Base-by-base conservation (phyloP, 139 green algal species). In the Ettlia oleoabundans region DNA sequence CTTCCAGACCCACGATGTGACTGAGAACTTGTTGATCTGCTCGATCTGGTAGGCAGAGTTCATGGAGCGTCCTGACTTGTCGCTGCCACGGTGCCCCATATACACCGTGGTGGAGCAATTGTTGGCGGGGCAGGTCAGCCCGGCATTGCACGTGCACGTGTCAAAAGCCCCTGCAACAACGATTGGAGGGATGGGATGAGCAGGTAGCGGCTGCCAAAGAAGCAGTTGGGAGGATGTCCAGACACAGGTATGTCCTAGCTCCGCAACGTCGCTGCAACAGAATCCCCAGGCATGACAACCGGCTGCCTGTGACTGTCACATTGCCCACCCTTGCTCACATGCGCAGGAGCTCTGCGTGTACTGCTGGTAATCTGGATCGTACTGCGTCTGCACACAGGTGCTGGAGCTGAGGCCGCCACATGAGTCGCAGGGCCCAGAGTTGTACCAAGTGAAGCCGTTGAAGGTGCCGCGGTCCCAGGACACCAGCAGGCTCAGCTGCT, bases 101-200 rank as follows among this genome's bases (percentile, higher is more conserved):
- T 88, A 85, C 24, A 83, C 66, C 6, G 85, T 80, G 28, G 81
- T 79, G 15, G 74, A 76, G 71, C 88, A 91, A 37, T 86, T 91
- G 65, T 42, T 66, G 8, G 52, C 58, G 6, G 62, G 61, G 53
- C 82, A 86, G 42, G 64, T 19, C 43, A 85, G 41, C 22, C 41
- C 53, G n/a, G 4, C 53, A 41, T 80, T 42, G 74, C 83, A 88
- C 4, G 21, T 41, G 55, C 83, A 88, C 28, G 70, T 32, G 32
- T 40, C 24, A 26, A 76, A 38, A 1, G 55, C 7, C 30, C 51
- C 80, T 80, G 80, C 58, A 37, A n/a, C n/a, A n/a, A n/a, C n/a
- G n/a, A n/a, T n/a, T n/a, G n/a, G n/a, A n/a, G n/a, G n/a, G n/a
- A n/a, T n/a, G n/a, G n/a, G n/a, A n/a, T n/a, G n/a, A 32, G 38